Evolutionary conservation across 2,329 filamentous ascomycete species (phyloP), one percentile per base, ranked within the genome.

Genomic region (Sporothrix protearum): DNA sequence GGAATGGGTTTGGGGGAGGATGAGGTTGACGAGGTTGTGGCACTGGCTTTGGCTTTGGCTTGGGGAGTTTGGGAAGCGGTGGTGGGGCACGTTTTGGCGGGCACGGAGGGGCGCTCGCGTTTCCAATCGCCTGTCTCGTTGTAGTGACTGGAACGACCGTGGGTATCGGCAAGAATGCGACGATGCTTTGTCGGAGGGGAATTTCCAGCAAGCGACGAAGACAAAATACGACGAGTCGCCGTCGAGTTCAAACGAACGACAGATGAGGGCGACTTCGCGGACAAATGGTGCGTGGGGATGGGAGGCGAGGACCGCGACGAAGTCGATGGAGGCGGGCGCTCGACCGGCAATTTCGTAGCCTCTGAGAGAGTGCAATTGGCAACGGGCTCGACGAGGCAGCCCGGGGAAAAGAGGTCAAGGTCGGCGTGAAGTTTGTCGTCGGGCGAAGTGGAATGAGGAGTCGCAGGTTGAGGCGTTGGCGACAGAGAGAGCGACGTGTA

Each of bases 381-480:
- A 73, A 81, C 81, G 75, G 80, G 78, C 73, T 82, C 81, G 74
- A 77, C 74, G 75, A 69, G 39, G 51, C 61, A 76, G 74, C 74
- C 77, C 75, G 67, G 45, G 22, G 47, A 9, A 33, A 55, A 67
- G 16, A 39, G 49, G 33, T 71, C 76, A 16, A 39, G 30, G 25
- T 71, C 76, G 61, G 70, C 75, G 73, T 74, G 73, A 72, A 66
- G 47, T 28, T 70, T 51, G 30, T 74, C 75, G 75, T 73, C 75
- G 75, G 75, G 74, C 69, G 75, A 75, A 72, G 78, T 77, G 74
- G 81, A 80, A 76, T 78, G 79, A 74, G 83, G 83, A 49, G 83
- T 85, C 71, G 80, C 78, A 71, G 83, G 83, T 75, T 83, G 82
- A 72, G 83, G 82, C 73, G 82, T 82, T 69, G 82, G 78, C 36